phyloP scores from a whole-genome alignment of 106 monocot species.

The Amphibolis antarctica region DNA sequence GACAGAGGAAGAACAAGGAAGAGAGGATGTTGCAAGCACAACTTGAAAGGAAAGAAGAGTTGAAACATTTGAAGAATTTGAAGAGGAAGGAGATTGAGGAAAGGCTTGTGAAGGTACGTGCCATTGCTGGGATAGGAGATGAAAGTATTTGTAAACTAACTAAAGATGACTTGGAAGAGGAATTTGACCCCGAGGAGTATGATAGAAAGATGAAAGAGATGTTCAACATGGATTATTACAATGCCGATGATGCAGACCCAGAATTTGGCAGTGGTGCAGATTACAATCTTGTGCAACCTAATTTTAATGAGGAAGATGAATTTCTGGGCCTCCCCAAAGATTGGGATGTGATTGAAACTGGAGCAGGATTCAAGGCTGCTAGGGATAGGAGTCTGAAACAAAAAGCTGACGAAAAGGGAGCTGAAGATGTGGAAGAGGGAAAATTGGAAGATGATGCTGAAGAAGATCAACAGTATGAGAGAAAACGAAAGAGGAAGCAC shows the following conservation, averaged over 20 bases:
- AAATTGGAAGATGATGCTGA: slow-evolving; percentile 1
- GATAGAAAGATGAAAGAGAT: slow-evolving; percentile 74
- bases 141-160: slow-evolving; percentile 27
- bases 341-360: slow-evolving; percentile 33
- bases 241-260: slow-evolving; percentile 57
- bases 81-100: slow-evolving; percentile 98
- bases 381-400: slow-evolving; percentile 28
- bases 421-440: slow-evolving; percentile 18
- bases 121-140: slow-evolving; percentile 56
- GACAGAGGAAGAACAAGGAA: slow-evolving; percentile 85
- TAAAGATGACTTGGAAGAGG: slow-evolving; percentile 68
- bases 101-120: slow-evolving; percentile 65
- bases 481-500: slow-evolving; percentile 27
- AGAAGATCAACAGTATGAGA: slow-evolving; percentile 7
- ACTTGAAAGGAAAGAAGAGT: slow-evolving; percentile 69
- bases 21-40: slow-evolving; percentile 80
- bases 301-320: slow-evolving; percentile 92
- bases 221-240: slow-evolving; percentile 64
- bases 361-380: slow-evolving; percentile 32
- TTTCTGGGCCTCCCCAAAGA: slow-evolving; percentile 68
- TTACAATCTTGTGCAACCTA: slow-evolving; percentile 59
- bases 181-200: slow-evolving; percentile 92
- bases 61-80: slow-evolving; percentile 90
- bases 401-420: slow-evolving; percentile 25
- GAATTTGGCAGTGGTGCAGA: slow-evolving; percentile 65